A percentile compares a stretch with the other conserved stretches of the same genome.
phyloP scores from a whole-genome alignment of 1,284 basidiomycete genomes.

The Ceratobasidium sp. region DNA sequence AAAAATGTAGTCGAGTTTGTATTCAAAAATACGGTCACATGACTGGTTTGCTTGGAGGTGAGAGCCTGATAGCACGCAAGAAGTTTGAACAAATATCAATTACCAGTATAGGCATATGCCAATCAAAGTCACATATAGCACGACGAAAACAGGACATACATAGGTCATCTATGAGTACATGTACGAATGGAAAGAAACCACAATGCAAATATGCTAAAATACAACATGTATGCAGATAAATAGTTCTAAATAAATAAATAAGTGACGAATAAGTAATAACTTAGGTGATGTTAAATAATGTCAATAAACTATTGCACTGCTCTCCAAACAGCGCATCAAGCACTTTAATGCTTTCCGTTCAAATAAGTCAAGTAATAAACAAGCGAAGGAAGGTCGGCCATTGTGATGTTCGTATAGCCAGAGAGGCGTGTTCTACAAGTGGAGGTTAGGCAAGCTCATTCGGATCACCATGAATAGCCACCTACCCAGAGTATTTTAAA shows the following conservation, averaged over 20 bases:
- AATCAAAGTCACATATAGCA: not conserved
- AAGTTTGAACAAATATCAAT: too few species aligned
- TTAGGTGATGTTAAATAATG: constrained; percentile 10
- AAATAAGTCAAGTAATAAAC: constrained; percentile 40
- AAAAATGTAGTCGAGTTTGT: constrained; percentile 3
- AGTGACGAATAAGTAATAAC: not conserved
- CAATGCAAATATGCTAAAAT: not conserved
- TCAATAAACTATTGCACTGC: not conserved
- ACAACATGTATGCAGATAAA: constrained; percentile 14
- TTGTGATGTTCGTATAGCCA: constrained; percentile 39
- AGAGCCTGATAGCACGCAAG: too few species aligned
- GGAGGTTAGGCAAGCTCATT: not conserved
- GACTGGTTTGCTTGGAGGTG: too few species aligned
- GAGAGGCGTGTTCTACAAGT: constrained; percentile 23
- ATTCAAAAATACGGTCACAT: constrained; percentile 14
- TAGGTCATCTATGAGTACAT: not conserved
- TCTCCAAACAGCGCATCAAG: constrained; percentile 4
- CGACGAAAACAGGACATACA: not conserved
- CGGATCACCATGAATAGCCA: not conserved
- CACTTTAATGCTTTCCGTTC: constrained; percentile 35
- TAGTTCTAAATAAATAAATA: constrained; percentile 33
- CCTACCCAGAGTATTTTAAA: constrained; percentile 72
- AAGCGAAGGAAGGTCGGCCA: constrained; percentile 37
- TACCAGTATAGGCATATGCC: too few species aligned
- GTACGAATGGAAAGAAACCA: not conserved